phyloP scores from a whole-genome alignment of 2,329 filamentous ascomycete species.

The Raffaelea arxii region DNA sequence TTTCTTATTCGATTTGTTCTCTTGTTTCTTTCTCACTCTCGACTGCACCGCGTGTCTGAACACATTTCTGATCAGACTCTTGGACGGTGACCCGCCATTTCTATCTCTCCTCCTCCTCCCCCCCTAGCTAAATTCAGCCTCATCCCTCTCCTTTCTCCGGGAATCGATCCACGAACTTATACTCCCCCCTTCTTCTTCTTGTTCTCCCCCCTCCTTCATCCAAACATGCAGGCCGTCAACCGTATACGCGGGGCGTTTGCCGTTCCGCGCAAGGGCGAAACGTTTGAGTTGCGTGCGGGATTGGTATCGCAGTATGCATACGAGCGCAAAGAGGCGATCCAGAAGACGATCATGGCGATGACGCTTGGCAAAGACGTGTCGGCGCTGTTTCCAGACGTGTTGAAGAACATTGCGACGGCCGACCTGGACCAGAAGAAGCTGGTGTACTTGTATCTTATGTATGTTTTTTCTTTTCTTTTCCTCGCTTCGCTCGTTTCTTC shows the following conservation, averaged over 20 bases:
- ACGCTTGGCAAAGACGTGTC: conserved; percentile 98
- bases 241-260: conserved; percentile 91
- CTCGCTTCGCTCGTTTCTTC: neutral
- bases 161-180: too few relatives aligned
- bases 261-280: conserved; percentile 91
- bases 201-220: too few relatives aligned
- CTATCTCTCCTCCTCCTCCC: neutral
- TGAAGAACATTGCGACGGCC: conserved; percentile 94
- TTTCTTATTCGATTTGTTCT: neutral
- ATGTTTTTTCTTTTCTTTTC: conserved; percentile 21
- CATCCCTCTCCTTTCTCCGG: neutral
- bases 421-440: conserved; percentile 99
- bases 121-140: neutral
- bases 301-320: conserved; percentile 98
- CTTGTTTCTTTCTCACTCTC: neutral
- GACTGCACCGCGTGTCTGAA: too few relatives aligned
- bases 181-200: neutral
- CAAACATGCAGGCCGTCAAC: conserved; percentile 59
- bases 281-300: conserved; percentile 90
- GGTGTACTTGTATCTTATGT: conserved; percentile 97
- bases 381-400: conserved; percentile 88
- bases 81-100: neutral
- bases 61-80: too few relatives aligned
- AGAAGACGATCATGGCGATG: conserved; percentile 99
- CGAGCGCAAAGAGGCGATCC: conserved; percentile 97